Percentiles rank a stretch among this genome's conserved stretches.
Conservation (phyloP, 164 flowering plant species). For the Buxus sempervirens region DNA sequence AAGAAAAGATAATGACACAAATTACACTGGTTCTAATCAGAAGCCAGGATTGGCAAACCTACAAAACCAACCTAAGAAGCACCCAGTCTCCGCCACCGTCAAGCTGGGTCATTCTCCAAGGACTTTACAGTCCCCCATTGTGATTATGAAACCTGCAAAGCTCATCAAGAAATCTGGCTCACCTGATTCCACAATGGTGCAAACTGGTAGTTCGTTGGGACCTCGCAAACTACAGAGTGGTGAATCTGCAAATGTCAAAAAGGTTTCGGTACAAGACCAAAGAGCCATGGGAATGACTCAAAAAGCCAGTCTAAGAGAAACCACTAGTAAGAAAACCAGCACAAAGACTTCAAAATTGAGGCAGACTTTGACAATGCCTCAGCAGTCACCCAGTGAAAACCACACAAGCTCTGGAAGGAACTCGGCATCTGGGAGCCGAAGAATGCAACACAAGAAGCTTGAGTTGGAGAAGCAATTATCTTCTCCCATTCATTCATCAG, state of each 20-base stretch:
- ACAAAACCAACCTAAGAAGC: slow-evolving; percentile 17
- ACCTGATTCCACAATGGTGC: slow-evolving; percentile 19
- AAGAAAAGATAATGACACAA: slow-evolving; percentile 21
- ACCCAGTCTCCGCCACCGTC: slow-evolving; percentile 16
- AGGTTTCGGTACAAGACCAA: slow-evolving; percentile 20
- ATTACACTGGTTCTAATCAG: slow-evolving; percentile 21
- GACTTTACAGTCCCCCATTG: slow-evolving; percentile 33
- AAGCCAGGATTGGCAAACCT: slow-evolving; percentile 21
- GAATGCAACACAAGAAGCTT: slow-evolving; percentile 62
- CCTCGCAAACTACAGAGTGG: slow-evolving; percentile 24
- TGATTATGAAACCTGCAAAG: slow-evolving; percentile 50
- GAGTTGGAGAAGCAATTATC: slow-evolving; percentile 63
- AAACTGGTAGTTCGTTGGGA: slow-evolving; percentile 23
- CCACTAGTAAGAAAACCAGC: slow-evolving; percentile 37
- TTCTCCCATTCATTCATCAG: slow-evolving; percentile 55
- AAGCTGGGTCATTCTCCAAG: slow-evolving; percentile 28
- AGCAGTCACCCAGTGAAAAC: slow-evolving; percentile 43
- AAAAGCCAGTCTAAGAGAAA: slow-evolving; percentile 29
- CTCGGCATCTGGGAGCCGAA: slow-evolving; percentile 66
- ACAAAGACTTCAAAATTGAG: slow-evolving; percentile 24
- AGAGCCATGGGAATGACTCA: slow-evolving; percentile 27
- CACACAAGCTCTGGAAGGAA: slow-evolving; percentile 28
- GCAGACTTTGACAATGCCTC: slow-evolving; percentile 36
- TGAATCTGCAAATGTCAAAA: slow-evolving; percentile 19
- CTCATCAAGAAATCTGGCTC: slow-evolving; percentile 25